A percentile compares a stretch with the other conserved stretches of the same genome.
These are phyloP conservation scores for Xylogone sp. DNA, from an alignment of 2,329 filamentous ascomycete genomes.

Conservation along the genomic window DNA sequence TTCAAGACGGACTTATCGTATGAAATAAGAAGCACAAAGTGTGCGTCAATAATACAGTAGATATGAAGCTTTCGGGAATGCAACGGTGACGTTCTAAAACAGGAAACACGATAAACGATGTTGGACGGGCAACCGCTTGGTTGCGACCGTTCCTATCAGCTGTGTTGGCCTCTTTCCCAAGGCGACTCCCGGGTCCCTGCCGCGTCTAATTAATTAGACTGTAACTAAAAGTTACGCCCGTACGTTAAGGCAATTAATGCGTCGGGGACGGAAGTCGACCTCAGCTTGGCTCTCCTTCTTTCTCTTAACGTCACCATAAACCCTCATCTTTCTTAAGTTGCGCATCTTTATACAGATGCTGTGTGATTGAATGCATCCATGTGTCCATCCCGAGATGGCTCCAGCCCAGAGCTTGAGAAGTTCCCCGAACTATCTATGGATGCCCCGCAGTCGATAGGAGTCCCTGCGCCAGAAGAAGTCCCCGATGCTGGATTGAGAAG, in stretches of 20 bases:
- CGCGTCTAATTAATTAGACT: not conserved
- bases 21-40: not conserved
- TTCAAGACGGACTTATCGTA: not conserved
- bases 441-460: slow-evolving; percentile 23
- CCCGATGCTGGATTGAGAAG: slow-evolving; percentile 76
- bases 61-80: not conserved
- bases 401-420: slow-evolving; percentile 26
- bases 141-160: not conserved
- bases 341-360: slow-evolving; percentile 17
- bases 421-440: slow-evolving; percentile 9
- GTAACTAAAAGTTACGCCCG: not conserved
- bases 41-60: no score
- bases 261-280: not conserved
- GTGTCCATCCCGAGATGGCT: slow-evolving; percentile 28
- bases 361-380: slow-evolving; percentile 27
- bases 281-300: not conserved
- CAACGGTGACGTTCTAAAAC: not conserved
- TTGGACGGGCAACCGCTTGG: not conserved
- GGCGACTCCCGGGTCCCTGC: not conserved
- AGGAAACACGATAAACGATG: not conserved
- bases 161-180: not conserved
- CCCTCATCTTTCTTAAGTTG: not conserved
- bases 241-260: no score
- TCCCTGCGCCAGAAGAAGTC: slow-evolving; percentile 26
- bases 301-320: not conserved